Percentiles rank a stretch among this genome's conserved stretches.
Conservation (phyloP, 257 asterid species). For the Pogostemon cablin region DNA sequence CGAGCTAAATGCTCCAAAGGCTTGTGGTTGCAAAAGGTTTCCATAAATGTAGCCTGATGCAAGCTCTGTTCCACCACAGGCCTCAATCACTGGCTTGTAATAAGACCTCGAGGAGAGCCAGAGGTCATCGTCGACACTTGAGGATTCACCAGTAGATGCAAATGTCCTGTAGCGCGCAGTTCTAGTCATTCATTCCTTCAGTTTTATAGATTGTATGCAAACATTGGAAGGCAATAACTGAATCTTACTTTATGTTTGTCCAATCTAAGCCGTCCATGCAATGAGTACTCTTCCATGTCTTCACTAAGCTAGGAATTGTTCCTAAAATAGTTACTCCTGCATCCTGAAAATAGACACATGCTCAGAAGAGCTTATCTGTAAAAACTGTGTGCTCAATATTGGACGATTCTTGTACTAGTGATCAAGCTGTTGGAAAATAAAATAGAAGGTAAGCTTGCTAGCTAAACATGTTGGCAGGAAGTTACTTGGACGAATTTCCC, state of each 20-base stretch:
- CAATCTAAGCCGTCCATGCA: constrained; percentile 89
- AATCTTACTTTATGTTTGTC: constrained; percentile 74
- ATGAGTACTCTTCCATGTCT: constrained; percentile 81
- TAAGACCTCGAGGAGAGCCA: constrained; percentile 89
- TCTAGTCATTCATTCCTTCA: constrained; percentile 19
- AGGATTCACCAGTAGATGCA: constrained; percentile 86
- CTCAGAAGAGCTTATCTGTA: constrained; percentile 2
- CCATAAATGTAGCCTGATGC: constrained; percentile 76
- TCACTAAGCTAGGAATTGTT: constrained; percentile 96
- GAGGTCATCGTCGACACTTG: constrained; percentile 86
- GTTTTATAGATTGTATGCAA: constrained; percentile 5
- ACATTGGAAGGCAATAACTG: neutral
- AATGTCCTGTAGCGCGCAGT: constrained; percentile 52
- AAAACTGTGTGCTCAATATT: neutral
- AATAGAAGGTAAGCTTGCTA: neutral
- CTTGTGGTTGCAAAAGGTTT: constrained; percentile 88
- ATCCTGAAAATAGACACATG: constrained; percentile 51
- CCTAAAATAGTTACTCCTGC: constrained; percentile 87
- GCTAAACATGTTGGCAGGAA: constrained; percentile 11
- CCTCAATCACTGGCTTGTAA: constrained; percentile 78
- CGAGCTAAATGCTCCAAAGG: constrained; percentile 85
- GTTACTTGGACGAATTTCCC: constrained; percentile 90
- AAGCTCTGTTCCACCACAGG: constrained; percentile 98
- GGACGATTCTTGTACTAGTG: neutral
- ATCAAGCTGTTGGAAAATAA: neutral